Evolutionary conservation across 2,329 filamentous ascomycete genomes (phyloP), one percentile per base, ranked within the genome.

Genomic region (Paecilomyces sp.): DNA sequence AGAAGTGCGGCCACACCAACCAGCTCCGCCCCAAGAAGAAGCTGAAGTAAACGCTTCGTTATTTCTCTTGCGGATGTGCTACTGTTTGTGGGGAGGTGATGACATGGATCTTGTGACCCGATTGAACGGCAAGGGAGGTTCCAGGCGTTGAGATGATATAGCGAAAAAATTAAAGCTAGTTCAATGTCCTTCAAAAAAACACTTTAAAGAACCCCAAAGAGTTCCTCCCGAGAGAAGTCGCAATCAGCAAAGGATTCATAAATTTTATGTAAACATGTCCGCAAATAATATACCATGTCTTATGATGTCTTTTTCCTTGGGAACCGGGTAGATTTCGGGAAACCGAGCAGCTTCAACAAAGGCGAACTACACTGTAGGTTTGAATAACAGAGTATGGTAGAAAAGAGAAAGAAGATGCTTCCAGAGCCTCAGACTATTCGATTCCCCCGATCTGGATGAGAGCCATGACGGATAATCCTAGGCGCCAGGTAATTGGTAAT

Each of bases 11-110:
- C 67, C 94, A 97, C 89, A 95, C 89, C 85, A 97, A 97, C 91
- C 94, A 99, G 88, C 91, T 99, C 80, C 91, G 94, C 83, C 94
- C 94, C 81, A 99, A 99, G 93, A 99, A 99, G 92, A 99, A 99
- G 93, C 88, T 96, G 80, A 96, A 97, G 85, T 93, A 89, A 63
- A 70, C 71, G 70, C 41, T 57, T 60, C 22, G 5, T 30, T 67
- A 67, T 68, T 61, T 68, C 67, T 67, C 68, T 72, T 53, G 51
- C 51, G 51, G 51, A 25, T 53, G 24, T 53, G 78, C 83, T 71
- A 75, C 70, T 67, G 70, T 70, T 66, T 70, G 71, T 70, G 67
- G 65, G 62, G 66, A 66, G 66, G 66, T 63, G 60, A 65, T 66
- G 66, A 41, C 61, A 62, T 64, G 67, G 66, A 53, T 68, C 66